These are phyloP conservation scores for Pseudoturritis turrita DNA, from an alignment of 345 rosid genomes.

Conservation along the genomic window DNA sequence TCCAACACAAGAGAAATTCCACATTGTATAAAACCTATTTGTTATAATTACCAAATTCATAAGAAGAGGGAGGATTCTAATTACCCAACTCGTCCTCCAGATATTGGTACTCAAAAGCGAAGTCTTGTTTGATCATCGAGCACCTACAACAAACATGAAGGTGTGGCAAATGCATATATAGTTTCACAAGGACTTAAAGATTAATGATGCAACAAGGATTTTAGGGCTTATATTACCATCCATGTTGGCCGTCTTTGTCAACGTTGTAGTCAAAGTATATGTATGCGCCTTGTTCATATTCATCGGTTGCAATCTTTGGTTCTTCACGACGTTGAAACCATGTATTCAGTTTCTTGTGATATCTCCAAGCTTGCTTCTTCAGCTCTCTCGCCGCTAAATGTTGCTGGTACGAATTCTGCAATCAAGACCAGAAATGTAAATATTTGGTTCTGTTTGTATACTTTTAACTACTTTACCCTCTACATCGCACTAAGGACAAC, in stretches of 20 bases:
- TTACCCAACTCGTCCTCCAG: neutral
- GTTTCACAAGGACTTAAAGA: no score
- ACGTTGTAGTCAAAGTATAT: slow-evolving; percentile 77
- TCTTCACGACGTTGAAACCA: slow-evolving; percentile 90
- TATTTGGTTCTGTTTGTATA: neutral
- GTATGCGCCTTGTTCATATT: slow-evolving; percentile 81
- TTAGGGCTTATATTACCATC: slow-evolving; percentile 48
- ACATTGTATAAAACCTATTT: neutral
- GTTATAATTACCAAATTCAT: neutral
- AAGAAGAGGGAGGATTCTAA: neutral
- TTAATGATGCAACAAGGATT: no score
- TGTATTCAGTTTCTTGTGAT: slow-evolving; percentile 73
- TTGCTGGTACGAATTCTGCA: slow-evolving; percentile 78
- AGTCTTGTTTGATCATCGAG: neutral
- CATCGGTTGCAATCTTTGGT: slow-evolving; percentile 77
- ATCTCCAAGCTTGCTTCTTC: slow-evolving; percentile 89
- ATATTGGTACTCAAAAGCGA: neutral
- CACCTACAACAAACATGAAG: neutral
- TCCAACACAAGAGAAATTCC: neutral
- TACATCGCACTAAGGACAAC: no score
- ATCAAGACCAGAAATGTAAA: neutral
- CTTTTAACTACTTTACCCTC: no score
- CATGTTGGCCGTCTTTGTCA: slow-evolving; percentile 56
- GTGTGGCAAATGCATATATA: neutral
- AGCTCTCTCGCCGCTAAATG: slow-evolving; percentile 77